phyloP scores from a whole-genome alignment of 257 asterid genomes.

The Rubia yunnanensis region DNA sequence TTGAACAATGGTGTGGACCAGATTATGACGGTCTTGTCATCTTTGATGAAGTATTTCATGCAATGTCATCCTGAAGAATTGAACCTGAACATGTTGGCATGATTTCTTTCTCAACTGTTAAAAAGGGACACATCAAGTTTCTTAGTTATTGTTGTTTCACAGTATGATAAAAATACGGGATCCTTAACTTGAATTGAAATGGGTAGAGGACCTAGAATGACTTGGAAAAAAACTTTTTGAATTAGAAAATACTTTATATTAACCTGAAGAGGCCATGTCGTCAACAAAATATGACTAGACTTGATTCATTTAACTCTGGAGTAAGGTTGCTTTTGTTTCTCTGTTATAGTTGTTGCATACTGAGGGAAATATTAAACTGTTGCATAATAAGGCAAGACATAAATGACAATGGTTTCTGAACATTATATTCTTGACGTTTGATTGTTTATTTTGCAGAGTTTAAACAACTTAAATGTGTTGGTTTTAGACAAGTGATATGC shows the following conservation, averaged over 20 bases:
- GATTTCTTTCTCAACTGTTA: background rate
- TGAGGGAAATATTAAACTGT: constrained; percentile 7
- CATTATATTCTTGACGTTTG: too few relatives aligned
- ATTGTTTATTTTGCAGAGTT: too few relatives aligned
- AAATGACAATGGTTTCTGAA: too few relatives aligned
- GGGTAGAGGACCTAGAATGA: background rate
- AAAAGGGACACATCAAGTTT: background rate
- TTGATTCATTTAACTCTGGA: background rate
- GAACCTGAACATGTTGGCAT: background rate
- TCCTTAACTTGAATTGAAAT: too few relatives aligned
- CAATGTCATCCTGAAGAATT: background rate
- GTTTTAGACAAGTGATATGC: too few relatives aligned
- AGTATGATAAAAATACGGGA: background rate
- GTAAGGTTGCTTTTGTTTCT: background rate
- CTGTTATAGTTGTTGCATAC: background rate
- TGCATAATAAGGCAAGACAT: constrained; percentile 18
- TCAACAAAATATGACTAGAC: background rate
- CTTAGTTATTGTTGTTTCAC: background rate
- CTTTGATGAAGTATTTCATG: constrained; percentile 79
- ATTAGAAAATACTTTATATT: background rate
- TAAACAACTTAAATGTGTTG: too few relatives aligned
- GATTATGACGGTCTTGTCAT: constrained; percentile 75
- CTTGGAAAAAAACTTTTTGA: background rate
- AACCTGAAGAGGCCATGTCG: background rate
- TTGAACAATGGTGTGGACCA: constrained; percentile 87